Percentiles rank a stretch among this genome's conserved stretches.
Evolutionary conservation across 495 filamentous ascomycete species (phyloP).

Genomic region (Penicillium coprophilum): DNA sequence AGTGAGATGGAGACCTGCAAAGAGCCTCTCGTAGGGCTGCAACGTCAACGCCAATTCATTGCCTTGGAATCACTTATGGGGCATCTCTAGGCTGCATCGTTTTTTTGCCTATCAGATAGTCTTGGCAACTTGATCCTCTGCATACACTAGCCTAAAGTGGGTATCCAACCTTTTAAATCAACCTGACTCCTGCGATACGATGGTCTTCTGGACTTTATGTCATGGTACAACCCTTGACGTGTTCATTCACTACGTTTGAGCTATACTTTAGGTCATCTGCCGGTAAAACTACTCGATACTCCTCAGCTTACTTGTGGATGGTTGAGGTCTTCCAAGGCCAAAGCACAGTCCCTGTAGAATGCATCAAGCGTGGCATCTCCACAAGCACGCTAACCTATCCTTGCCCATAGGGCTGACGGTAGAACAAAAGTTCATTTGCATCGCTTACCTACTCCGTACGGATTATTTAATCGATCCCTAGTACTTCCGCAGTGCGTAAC

Average conservation of each 20-base stretch:
- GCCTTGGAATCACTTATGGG: conserved; percentile 17
- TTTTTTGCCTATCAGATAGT: conserved; percentile 21
- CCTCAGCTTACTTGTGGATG: background rate
- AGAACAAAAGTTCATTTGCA: conserved; percentile 15
- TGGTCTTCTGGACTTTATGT: background rate
- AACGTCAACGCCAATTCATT: conserved; percentile 1
- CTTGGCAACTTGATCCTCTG: conserved; percentile 10
- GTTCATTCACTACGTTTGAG: too few species aligned
- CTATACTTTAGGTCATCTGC: background rate
- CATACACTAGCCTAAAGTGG: conserved; percentile 13
- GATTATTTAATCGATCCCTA: too few species aligned
- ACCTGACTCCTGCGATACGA: background rate
- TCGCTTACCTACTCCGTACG: conserved; percentile 8
- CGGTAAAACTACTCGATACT: background rate
- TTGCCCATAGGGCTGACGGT: conserved; percentile 28
- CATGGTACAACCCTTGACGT: background rate
- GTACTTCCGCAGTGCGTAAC: too few species aligned
- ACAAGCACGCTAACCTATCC: conserved; percentile 17
- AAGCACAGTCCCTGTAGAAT: conserved; percentile 1
- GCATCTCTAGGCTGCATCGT: conserved; percentile 29
- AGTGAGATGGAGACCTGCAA: background rate
- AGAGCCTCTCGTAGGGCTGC: background rate
- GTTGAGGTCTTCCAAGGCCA: conserved; percentile 2
- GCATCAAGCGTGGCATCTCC: background rate
- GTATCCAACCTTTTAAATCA: conserved; percentile 9